A percentile compares a stretch with the other conserved stretches of the same genome.
Conservation (phyloP, 2,329 filamentous ascomycete species). For the Graphiopsis chlorocephala region DNA sequence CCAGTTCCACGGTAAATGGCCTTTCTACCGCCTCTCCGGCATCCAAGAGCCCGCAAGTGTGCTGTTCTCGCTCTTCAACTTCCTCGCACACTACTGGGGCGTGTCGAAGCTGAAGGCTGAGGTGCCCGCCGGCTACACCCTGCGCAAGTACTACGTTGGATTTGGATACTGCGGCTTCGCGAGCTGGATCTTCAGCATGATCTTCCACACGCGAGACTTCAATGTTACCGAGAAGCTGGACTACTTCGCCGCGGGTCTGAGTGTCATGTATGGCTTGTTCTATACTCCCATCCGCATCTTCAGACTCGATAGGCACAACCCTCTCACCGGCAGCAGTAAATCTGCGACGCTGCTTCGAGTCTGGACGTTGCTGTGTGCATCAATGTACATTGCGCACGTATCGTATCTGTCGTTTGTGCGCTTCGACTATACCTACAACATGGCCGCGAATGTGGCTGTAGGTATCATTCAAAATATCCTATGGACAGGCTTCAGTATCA, state of each 20-base stretch:
- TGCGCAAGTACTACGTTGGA: constrained; percentile 75
- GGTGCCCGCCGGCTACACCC: constrained; percentile 70
- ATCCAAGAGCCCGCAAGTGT: constrained; percentile 95
- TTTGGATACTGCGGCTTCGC: constrained; percentile 79
- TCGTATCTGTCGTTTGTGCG: constrained; percentile 78
- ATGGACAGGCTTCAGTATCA: constrained; percentile 81
- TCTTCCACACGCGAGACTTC: constrained; percentile 93
- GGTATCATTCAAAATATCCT: constrained; percentile 77
- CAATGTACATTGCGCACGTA: constrained; percentile 73
- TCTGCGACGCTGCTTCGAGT: constrained; percentile 56
- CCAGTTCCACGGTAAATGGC: constrained; percentile 99
- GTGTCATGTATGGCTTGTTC: constrained; percentile 87
- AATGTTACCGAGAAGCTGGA: constrained; percentile 84
- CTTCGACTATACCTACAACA: constrained; percentile 98
- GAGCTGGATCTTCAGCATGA: constrained; percentile 82
- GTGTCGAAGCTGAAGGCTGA: constrained; percentile 66
- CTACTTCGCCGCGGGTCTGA: constrained; percentile 90
- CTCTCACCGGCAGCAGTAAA: constrained; percentile 21
- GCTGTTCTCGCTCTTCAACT: constrained; percentile 89
- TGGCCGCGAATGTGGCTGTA: constrained; percentile 85
- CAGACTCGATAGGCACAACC: constrained; percentile 64
- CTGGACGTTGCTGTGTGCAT: constrained; percentile 73
- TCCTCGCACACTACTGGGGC: constrained; percentile 78
- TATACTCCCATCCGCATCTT: constrained; percentile 80
- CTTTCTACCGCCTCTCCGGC: constrained; percentile 84